A percentile compares a stretch with the other conserved stretches of the same genome.
These are phyloP conservation scores for Nothophytophthora sp. DNA, from an alignment of 352 stramenopile species.

Conservation along the genomic window DNA sequence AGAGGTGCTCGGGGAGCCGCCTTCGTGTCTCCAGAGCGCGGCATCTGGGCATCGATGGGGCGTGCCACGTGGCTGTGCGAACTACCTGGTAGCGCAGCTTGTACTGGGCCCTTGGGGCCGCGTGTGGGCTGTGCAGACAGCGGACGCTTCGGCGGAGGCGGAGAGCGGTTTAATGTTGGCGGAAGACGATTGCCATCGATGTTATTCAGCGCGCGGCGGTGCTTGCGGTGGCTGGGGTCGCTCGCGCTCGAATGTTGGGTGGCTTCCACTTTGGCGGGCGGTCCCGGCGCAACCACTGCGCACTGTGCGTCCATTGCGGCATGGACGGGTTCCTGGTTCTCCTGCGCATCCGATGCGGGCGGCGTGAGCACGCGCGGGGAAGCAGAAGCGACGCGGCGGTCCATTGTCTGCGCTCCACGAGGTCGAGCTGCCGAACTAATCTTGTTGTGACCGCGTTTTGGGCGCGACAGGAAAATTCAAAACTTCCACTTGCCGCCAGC, in stretches of 20 bases:
- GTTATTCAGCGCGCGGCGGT: conserved; percentile 27
- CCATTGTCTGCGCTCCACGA: conserved; percentile 20
- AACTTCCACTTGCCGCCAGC: conserved; percentile 38
- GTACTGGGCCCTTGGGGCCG: conserved; percentile 1
- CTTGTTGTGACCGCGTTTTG: conserved; percentile 8
- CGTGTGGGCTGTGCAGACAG: background rate
- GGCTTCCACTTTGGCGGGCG: conserved; percentile 8
- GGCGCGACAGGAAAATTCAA: conserved; percentile 26
- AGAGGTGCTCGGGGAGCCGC: background rate
- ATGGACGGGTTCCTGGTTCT: conserved; percentile 32
- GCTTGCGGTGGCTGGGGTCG: conserved; percentile 3
- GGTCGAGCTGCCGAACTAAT: conserved; percentile 21
- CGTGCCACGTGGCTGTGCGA: background rate
- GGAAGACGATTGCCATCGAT: conserved; percentile 26
- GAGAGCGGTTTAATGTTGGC: background rate
- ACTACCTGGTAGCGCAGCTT: conserved; percentile 7
- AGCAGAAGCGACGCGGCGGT: conserved; percentile 3
- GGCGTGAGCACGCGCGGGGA: background rate
- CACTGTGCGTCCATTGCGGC: conserved; percentile 2
- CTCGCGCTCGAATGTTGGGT: background rate
- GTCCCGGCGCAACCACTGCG: conserved; percentile 5
- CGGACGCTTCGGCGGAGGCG: conserved; percentile 1
- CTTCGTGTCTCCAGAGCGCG: background rate
- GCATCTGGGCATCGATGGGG: background rate
- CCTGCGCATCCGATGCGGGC: conserved; percentile 17